Base-by-base conservation (phyloP, 139 green algal genomes). In the Chlamydomonas sp. region DNA sequence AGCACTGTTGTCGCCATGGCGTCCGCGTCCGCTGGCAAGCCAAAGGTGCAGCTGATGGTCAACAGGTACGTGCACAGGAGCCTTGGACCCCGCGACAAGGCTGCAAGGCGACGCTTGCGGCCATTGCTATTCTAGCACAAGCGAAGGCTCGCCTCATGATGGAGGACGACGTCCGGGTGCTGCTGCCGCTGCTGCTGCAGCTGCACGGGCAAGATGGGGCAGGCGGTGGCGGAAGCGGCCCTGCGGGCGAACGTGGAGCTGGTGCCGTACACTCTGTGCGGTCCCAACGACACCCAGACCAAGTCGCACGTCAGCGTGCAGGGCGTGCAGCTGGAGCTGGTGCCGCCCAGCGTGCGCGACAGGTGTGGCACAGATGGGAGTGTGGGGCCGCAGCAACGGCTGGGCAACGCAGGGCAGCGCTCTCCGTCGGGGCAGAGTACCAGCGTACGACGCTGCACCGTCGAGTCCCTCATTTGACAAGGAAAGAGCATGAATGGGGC, bases 121-220 rank as follows among this genome's bases (percentile, higher is more conserved):
- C 31, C 31, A 49, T 49, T 49, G 31, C 31, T 49, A 49, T 49
- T 49, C 31, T 49, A 49, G 31, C 31, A 49, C 31, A 49, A 49
- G 31, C 31, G 31, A 49, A 49, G 0, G 31, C 31, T 49, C 31
- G 31, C 31, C 31, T 49, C 31, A 49, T 49, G 31, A 49, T 49
- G 31, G 31, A 49, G 31, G 31, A 49, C 31, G 31, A 49, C 31
- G 31, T 49, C 31, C 31, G 31, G 31, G 31, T 49, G 31, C 31
- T 49, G 31, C 31, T 49, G 31, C 31, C 31, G 31, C 31, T 49
- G 31, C 92, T 8, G 5, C 20, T 8, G 2, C 82, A 87, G 94
- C 90, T 97, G 95, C 90, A 96, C 95, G 0, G 97, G 97, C 78
- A 99, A 99, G 93, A 99, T 99, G 97, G 97, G 97, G 8, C 93